Percentiles rank a stretch among this genome's conserved stretches.
Conservation (phyloP, 2,329 filamentous ascomycete species). For the Penicillium polonicum region DNA sequence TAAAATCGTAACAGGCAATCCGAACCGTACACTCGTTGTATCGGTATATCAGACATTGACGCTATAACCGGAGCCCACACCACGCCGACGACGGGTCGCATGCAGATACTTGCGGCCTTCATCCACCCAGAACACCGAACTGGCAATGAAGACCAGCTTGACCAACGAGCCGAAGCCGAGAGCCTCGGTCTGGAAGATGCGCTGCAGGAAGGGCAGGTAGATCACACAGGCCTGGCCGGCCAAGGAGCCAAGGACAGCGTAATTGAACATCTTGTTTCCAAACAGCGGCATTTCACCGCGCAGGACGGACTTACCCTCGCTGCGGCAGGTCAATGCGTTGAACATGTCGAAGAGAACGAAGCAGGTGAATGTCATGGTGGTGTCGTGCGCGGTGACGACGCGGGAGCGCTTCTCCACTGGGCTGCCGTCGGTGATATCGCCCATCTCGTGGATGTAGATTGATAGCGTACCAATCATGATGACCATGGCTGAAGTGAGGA, state of each 20-base stretch:
- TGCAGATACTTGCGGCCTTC: conserved; percentile 74
- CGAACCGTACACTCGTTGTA: not conserved
- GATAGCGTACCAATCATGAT: conserved; percentile 92
- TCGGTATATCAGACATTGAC: conserved; percentile 37
- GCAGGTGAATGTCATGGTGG: conserved; percentile 98
- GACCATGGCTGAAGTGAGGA: conserved; percentile 80
- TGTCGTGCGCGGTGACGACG: conserved; percentile 85
- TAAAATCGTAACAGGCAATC: conserved; percentile 8
- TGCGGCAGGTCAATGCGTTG: conserved; percentile 91
- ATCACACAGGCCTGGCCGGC: conserved; percentile 87
- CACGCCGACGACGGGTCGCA: conserved; percentile 31
- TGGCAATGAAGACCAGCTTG: conserved; percentile 71
- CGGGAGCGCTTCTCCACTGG: conserved; percentile 47
- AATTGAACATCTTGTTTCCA: conserved; percentile 92
- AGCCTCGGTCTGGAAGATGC: conserved; percentile 93
- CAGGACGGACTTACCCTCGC: conserved; percentile 83
- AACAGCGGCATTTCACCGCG: conserved; percentile 80
- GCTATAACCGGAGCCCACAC: conserved; percentile 42
- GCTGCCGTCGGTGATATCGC: conserved; percentile 58
- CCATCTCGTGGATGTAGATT: conserved; percentile 91
- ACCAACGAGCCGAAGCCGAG: conserved; percentile 72
- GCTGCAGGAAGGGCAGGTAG: conserved; percentile 90
- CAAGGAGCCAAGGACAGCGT: conserved; percentile 82
- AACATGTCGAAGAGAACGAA: conserved; percentile 99
- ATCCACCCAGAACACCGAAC: conserved; percentile 92